Conservation (phyloP, 2,329 filamentous ascomycete species). For the Lasiodiplodia citricola region DNA sequence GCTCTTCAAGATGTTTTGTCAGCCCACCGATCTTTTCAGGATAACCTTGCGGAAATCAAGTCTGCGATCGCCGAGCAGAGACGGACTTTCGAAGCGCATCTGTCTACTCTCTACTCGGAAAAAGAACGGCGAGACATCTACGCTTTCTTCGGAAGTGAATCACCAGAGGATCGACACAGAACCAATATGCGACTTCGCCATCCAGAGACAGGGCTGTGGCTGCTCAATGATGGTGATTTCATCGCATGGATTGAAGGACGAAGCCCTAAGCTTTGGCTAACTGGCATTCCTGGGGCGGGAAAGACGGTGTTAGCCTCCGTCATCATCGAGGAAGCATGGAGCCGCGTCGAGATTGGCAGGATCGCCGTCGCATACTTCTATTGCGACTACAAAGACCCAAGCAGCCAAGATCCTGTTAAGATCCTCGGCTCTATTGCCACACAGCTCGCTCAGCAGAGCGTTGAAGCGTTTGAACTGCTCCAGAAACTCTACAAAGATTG, state of each 20-base stretch:
- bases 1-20: background rate
- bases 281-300: background rate
- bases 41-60: background rate
- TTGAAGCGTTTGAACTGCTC: slow-evolving; percentile 31
- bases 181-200: background rate
- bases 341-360: no score
- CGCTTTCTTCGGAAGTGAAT: background rate
- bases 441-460: slow-evolving; percentile 39
- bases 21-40: background rate
- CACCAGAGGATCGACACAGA: background rate
- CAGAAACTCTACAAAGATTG: slow-evolving; percentile 25
- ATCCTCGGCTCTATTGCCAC: slow-evolving; percentile 37
- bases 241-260: background rate
- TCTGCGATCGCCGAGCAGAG: background rate
- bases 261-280: background rate
- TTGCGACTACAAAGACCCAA: slow-evolving; percentile 39
- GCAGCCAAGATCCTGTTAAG: slow-evolving; percentile 30
- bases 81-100: background rate
- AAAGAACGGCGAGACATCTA: background rate
- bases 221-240: background rate
- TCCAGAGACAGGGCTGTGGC: background rate
- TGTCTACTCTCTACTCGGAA: background rate
- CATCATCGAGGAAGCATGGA: background rate
- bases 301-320: background rate
- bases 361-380: slow-evolving; percentile 34